These are phyloP conservation scores for Gynochthodes officinalis DNA, from an alignment of 257 asterid genomes.

Conservation along the genomic window DNA sequence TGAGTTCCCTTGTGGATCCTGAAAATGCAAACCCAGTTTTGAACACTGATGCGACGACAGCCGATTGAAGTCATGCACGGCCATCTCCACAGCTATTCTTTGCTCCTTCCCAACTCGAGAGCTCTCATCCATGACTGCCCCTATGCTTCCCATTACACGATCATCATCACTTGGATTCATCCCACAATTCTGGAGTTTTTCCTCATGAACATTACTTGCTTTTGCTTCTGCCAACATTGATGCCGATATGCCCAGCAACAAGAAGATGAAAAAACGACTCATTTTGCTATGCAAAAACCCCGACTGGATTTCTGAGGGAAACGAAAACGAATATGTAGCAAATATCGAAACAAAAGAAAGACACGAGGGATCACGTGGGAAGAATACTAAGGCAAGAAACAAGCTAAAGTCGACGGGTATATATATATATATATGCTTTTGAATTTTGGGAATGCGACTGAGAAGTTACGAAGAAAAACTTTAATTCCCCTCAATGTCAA, in stretches of 20 bases:
- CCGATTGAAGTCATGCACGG: constrained; percentile 32
- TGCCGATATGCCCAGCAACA: not conserved
- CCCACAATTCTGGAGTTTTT: not conserved
- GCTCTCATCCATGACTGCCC: constrained; percentile 38
- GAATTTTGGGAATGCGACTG: no score
- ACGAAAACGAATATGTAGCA: not conserved
- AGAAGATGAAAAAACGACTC: not conserved
- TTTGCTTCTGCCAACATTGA: not conserved
- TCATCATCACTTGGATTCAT: not conserved
- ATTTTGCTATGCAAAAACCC: no score
- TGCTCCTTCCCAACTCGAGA: constrained; percentile 54
- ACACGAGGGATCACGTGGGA: no score
- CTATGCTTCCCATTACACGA: constrained; percentile 18
- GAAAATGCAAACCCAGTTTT: constrained; percentile 28
- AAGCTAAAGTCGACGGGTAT: no score
- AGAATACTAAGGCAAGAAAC: no score
- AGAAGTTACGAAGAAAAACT: no score
- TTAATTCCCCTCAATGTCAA: no score
- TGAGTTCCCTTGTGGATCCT: constrained; percentile 29
- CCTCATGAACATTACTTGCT: not conserved
- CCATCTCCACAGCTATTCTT: constrained; percentile 47
- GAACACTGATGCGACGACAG: constrained; percentile 21
- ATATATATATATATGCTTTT: no score
- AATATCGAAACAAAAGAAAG: no score
- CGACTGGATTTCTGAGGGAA: no score